Evolutionary conservation across 257 asterid genomes (phyloP).

Genomic region (Nicotiana benthamiana): DNA sequence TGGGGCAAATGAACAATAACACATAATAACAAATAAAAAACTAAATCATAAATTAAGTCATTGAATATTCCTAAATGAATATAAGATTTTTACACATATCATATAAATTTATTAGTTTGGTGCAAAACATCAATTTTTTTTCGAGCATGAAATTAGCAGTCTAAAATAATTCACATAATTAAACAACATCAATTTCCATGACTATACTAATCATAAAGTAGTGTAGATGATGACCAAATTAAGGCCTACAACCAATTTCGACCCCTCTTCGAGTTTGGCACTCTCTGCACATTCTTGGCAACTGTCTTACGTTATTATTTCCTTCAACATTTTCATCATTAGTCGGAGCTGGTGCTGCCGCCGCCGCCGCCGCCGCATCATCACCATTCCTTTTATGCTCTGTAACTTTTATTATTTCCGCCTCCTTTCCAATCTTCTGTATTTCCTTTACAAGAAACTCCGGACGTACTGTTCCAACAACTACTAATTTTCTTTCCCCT

Average conservation of each 20-base stretch:
- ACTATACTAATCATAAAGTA: background rate
- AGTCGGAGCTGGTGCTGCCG: background rate
- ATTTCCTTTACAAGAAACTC: slow-evolving; percentile 4
- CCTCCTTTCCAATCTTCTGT: background rate
- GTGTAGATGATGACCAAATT: background rate
- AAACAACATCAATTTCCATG: background rate
- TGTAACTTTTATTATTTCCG: background rate
- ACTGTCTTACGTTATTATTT: background rate
- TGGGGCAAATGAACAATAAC: no score
- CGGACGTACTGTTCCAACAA: background rate
- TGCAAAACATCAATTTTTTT: no score
- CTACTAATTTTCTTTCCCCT: background rate
- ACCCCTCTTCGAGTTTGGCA: background rate
- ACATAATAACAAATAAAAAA: no score
- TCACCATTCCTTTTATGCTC: background rate
- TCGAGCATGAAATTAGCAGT: no score
- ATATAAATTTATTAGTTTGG: no score
- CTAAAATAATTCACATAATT: no score
- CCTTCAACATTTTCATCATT: background rate
- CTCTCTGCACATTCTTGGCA: slow-evolving; percentile 1
- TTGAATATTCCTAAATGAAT: no score
- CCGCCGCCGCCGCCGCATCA: background rate
- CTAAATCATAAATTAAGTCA: no score
- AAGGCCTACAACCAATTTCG: background rate
- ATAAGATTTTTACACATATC: no score